Evolutionary conservation across 2,329 filamentous ascomycete species (phyloP).

Genomic region (Aspergillus costaricaensis): DNA sequence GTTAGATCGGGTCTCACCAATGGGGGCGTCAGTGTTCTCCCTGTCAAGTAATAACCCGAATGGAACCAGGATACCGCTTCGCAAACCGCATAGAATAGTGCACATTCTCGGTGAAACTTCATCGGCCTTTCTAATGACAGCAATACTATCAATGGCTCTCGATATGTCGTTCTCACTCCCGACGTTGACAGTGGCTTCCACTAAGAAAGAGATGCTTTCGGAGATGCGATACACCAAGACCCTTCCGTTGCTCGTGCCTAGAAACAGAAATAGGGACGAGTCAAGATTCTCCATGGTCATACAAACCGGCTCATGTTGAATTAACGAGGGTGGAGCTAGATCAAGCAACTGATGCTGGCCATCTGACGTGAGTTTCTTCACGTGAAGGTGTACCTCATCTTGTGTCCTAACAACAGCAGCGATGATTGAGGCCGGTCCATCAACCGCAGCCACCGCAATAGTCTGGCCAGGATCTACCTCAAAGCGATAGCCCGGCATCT

Average conservation of each 20-base stretch:
- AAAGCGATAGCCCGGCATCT: constrained; percentile 25
- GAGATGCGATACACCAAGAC: constrained; percentile 35
- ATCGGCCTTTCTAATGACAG: constrained; percentile 25
- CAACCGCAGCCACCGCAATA: constrained; percentile 35
- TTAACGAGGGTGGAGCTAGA: constrained; percentile 23
- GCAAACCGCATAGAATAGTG: constrained; percentile 48
- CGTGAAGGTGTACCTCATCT: constrained; percentile 30
- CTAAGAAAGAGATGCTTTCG: constrained; percentile 24
- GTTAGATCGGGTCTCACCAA: constrained; percentile 26
- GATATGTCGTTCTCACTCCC: constrained; percentile 31
- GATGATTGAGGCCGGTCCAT: constrained; percentile 31
- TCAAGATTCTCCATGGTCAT: constrained; percentile 35
- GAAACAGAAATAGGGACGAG: constrained; percentile 34
- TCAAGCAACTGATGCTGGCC: constrained; percentile 24
- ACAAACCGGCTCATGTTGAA: constrained; percentile 41
- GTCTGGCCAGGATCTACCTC: constrained; percentile 25
- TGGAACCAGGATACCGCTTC: constrained; percentile 47
- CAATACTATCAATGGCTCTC: constrained; percentile 39
- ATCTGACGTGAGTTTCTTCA: constrained; percentile 26
- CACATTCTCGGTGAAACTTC: constrained; percentile 17
- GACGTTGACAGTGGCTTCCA: constrained; percentile 29
- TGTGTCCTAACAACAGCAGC: constrained; percentile 29
- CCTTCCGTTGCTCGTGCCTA: constrained; percentile 44
- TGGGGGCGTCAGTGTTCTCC: constrained; percentile 22
- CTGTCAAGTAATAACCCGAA: constrained; percentile 33